Percentiles rank a stretch among this genome's conserved stretches.
Conservation (phyloP, 306 rosid species). For the Abrus precatorius region DNA sequence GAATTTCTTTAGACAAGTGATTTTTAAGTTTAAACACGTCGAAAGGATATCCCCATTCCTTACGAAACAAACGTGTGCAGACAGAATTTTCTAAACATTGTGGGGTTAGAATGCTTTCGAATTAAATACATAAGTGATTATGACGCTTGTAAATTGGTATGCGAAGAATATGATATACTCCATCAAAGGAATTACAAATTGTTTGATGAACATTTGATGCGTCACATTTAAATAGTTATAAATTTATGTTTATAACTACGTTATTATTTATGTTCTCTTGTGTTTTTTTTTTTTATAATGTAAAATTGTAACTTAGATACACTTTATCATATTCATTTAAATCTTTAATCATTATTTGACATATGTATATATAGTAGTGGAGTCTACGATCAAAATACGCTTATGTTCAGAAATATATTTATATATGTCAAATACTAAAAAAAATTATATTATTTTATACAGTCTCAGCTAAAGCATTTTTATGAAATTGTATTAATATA, state of each 20-base stretch:
- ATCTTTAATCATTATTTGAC: too few relatives aligned
- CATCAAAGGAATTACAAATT: background rate
- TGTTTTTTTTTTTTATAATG: background rate
- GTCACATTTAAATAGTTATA: too few relatives aligned
- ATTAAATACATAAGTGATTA: background rate
- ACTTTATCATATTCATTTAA: too few relatives aligned
- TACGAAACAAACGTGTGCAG: background rate
- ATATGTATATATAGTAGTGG: background rate
- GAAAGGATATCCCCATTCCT: constrained; percentile 2
- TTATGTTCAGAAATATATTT: too few relatives aligned
- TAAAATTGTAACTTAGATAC: too few relatives aligned
- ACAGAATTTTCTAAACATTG: background rate
- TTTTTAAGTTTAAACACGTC: background rate
- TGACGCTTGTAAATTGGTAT: background rate
- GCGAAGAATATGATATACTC: background rate
- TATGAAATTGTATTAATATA: background rate
- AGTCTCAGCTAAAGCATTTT: background rate
- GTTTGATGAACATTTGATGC: background rate
- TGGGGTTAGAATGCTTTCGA: background rate
- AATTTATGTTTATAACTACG: background rate
- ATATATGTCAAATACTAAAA: background rate
- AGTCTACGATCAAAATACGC: too few relatives aligned
- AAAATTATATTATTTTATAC: background rate
- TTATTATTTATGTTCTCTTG: constrained; percentile 7
- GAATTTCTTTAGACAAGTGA: background rate